Evolutionary conservation across 495 filamentous ascomycete species (phyloP), one percentile per base, ranked within the genome.

Genomic region (Acidiella bohemica): DNA sequence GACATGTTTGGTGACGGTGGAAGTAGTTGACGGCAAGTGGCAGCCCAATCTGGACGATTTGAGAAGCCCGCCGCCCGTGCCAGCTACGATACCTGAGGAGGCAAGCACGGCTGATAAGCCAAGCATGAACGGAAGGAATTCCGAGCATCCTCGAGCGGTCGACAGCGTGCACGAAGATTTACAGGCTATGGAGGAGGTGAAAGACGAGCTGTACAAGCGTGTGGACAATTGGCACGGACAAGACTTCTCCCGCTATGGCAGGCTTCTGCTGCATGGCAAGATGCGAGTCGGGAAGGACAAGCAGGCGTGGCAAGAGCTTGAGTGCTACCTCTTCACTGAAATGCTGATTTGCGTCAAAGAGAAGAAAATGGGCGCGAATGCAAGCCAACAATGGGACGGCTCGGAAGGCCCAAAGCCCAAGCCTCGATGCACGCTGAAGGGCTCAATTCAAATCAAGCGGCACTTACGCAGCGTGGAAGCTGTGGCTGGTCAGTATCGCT

Each of bases 271-370:
- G 27, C 86, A 93, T 53, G 90, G 86, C 31, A 87, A 82, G 12
- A 78, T 96, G 47, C 77, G 81, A 39, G 90, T 99, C 16, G 90
- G 92, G 48, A 99, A 96, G 53, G 90, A 99, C 58, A 84, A 85
- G 47, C 72, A 90, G 50, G 87, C 90, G 10, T 99, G 90, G 90
- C 90, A 99, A 64, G 92, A 99, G 55, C 61, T 99, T 38, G 86
- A 96, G 58, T 99, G 92, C 58, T 99, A 83, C 61, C 71, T 99
- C 16, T 99, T 96, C 55, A 81, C 80, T 3, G 90, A 96, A 61
- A 99, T 99, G 90, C 85, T 99, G 37, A 99, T 99, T 48, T 99
- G 90, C 57, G 85, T 96, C 44, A 99, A 95, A 61, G 90, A 96
- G 55, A 95, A 93, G 71, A 92, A 86, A 59, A 59, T 67, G 19